Conservation (phyloP, 768 basidiomycete genomes). For the Nidularia pulvinata region DNA sequence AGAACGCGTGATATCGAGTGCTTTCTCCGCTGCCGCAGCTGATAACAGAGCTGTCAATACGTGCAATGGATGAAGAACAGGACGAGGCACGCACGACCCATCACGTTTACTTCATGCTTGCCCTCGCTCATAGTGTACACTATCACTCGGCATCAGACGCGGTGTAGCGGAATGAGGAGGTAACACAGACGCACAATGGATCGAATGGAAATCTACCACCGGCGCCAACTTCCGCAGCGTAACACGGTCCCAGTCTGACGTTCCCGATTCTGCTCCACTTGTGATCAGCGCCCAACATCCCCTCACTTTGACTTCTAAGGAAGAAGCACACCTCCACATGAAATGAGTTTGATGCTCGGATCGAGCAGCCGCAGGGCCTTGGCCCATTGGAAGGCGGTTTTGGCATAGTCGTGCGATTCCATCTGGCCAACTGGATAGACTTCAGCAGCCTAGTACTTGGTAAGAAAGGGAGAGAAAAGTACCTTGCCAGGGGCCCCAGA, state of each 20-base stretch:
- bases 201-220: conserved; percentile 50
- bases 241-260: conserved; percentile 40
- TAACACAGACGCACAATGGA: conserved; percentile 26
- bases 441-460: neutral
- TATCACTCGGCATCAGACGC: conserved; percentile 6
- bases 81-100: conserved; percentile 35
- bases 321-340: conserved; percentile 45
- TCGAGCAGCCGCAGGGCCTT: conserved; percentile 59
- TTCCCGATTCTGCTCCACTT: conserved; percentile 30
- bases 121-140: conserved; percentile 41
- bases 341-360: conserved; percentile 50
- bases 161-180: neutral
- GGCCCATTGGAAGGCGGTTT: conserved; percentile 60
- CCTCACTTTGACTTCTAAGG: neutral
- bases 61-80: neutral
- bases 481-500: conserved; percentile 56
- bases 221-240: conserved; percentile 36
- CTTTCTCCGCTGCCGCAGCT: conserved; percentile 53
- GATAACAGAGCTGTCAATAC: neutral
- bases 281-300: too few relatives aligned
- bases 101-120: conserved; percentile 50
- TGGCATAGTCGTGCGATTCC: conserved; percentile 51
- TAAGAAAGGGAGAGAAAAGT: neutral
- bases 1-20: conserved; percentile 46
- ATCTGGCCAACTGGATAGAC: conserved; percentile 47